Percentiles rank a stretch among this genome's conserved stretches.
These are phyloP conservation scores for Angomonas deanei DNA, from an alignment of 208 protist species.

Conservation along the genomic window DNA sequence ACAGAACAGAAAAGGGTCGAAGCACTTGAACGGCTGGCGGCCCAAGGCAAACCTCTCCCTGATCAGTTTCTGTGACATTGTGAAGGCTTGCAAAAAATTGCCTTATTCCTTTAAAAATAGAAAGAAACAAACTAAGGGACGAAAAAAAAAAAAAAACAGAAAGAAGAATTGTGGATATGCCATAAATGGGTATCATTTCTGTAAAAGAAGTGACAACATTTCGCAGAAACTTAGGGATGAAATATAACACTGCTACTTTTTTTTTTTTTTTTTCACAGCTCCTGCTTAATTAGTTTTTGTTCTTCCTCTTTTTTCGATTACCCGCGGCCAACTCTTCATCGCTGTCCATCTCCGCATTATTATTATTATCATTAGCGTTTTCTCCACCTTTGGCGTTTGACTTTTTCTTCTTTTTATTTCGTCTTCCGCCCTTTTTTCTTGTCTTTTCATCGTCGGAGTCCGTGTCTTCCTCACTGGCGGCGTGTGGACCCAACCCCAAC, in stretches of 20 bases:
- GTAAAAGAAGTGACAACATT: too few relatives aligned
- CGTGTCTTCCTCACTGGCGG: background rate
- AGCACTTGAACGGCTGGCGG: slow-evolving; percentile 26
- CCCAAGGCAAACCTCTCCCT: slow-evolving; percentile 13
- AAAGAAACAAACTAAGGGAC: background rate
- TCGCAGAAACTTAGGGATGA: too few relatives aligned
- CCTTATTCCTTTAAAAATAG: too few relatives aligned
- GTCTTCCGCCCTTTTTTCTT: slow-evolving; percentile 16
- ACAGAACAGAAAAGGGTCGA: slow-evolving; percentile 57
- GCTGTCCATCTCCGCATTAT: slow-evolving; percentile 34
- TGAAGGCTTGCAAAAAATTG: too few relatives aligned
- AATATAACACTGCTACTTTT: too few relatives aligned
- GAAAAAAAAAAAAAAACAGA: slow-evolving; percentile 2
- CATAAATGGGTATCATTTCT: background rate
- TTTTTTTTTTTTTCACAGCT: slow-evolving; percentile 9
- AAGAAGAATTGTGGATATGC: background rate
- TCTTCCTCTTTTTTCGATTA: slow-evolving; percentile 71
- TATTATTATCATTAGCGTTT: background rate
- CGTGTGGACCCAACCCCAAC: background rate
- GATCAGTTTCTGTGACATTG: background rate
- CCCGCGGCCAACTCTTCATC: slow-evolving; percentile 62
- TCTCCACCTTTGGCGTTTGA: background rate
- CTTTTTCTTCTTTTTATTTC: slow-evolving; percentile 18
- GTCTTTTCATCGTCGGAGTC: slow-evolving; percentile 17
- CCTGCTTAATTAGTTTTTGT: slow-evolving; percentile 11